Evolutionary conservation across 1,284 basidiomycete species (phyloP).

Genomic region (Cutaneotrichosporon sp.): DNA sequence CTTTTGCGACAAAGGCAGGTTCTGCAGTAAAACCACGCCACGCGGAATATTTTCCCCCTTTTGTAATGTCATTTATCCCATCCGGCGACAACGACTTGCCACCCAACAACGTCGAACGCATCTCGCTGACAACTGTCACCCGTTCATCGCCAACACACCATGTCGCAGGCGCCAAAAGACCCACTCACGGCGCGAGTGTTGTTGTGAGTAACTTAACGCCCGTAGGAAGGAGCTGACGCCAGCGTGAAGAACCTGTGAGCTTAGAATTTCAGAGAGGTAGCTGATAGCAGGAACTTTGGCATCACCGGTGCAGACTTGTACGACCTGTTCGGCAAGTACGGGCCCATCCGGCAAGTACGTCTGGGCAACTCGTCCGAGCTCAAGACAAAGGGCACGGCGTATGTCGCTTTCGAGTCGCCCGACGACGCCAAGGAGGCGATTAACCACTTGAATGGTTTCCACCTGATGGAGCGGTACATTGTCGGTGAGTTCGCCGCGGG

Average conservation of each 20-base stretch:
- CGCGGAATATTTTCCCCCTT: neutral
- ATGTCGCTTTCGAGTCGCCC: conserved; percentile 58
- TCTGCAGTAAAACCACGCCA: neutral
- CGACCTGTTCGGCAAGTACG: conserved; percentile 96
- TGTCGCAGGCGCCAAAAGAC: conserved; percentile 31
- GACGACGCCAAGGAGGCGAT: conserved; percentile 87
- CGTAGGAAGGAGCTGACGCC: conserved; percentile 8
- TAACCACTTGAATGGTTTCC: conserved; percentile 95
- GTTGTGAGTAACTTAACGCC: conserved; percentile 31
- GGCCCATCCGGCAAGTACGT: conserved; percentile 90
- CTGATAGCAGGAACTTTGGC: conserved; percentile 65
- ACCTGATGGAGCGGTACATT: conserved; percentile 95
- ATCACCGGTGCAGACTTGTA: conserved; percentile 87
- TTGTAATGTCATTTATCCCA: neutral
- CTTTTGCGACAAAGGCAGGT: too few species aligned
- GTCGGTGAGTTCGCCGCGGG: conserved; percentile 53
- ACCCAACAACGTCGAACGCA: neutral
- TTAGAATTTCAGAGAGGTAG: neutral
- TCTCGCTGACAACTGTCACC: neutral
- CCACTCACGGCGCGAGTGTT: conserved; percentile 40
- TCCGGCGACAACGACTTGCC: neutral
- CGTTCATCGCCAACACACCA: conserved; percentile 7
- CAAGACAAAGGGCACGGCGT: conserved; percentile 94
- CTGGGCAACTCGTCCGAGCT: conserved; percentile 72
- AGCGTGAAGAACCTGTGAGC: conserved; percentile 48